Evolutionary conservation across 2,329 filamentous ascomycete species (phyloP), one percentile per base, ranked within the genome.

Genomic region (Ophiostoma ips): DNA sequence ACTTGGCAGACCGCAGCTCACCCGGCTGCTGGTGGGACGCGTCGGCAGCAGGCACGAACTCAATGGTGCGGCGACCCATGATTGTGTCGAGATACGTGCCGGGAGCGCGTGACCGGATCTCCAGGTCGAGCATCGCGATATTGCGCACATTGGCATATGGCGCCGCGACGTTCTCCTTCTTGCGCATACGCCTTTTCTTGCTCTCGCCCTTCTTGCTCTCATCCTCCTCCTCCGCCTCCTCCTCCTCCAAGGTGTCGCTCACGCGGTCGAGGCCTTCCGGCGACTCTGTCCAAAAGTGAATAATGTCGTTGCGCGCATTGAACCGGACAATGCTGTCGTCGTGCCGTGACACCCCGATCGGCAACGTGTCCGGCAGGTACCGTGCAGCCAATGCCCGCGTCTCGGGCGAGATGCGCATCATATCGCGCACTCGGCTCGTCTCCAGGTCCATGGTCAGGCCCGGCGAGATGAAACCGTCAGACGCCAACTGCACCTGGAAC

Each of bases 291-390:
- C 21, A 5, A 10, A 58, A n/a, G 11, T 47, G 40, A 3, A 58
- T 19, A n/a, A 58, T 35, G 36, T 58, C 55, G 9, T 28, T 43
- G 28, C 28, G 28, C 31, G 19, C 16, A 5, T 56, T 37, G 35
- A 56, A 56, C 1, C 54, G 55, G 12, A 55, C 13, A 16, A 50
- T 38, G 4, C 21, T 12, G n/a, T 44, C 24, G 40, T 37, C 36
- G n/a, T 33, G 7, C n/a, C 9, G 16, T 18, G 35, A 21, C 9
- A 21, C 24, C 13, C 45, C 48, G 3, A 55, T 30, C 5, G 37
- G 11, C n/a, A 58, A 49, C 43, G 44, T 31, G 47, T 58, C 55
- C 1, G 57, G 57, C 21, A 57, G 18, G 6, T 16, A 19, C 43
- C 31, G 40, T 15, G 53, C 33, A 13, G 46, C 57, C 19, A 52